These are phyloP conservation scores for Choiromyces venosus DNA, from an alignment of 495 filamentous ascomycete genomes.

Conservation along the genomic window DNA sequence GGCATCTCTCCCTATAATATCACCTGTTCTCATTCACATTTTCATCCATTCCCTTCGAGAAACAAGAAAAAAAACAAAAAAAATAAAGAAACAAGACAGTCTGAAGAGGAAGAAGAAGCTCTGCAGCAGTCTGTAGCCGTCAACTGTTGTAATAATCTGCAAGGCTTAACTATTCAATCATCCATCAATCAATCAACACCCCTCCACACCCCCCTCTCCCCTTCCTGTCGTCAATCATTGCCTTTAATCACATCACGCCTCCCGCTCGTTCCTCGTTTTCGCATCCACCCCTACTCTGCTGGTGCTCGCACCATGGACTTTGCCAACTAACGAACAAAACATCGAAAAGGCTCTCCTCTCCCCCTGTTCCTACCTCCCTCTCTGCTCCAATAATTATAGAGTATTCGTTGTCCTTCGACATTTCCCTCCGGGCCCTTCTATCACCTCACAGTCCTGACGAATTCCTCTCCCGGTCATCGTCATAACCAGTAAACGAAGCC, in stretches of 20 bases:
- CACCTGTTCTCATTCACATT: no score
- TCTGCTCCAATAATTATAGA: conserved; percentile 26
- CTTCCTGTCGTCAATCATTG: conserved; percentile 23
- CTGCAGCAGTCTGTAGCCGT: neutral
- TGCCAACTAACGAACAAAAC: conserved; percentile 38
- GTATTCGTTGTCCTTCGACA: conserved; percentile 10
- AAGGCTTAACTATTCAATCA: conserved; percentile 1
- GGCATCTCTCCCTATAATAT: neutral
- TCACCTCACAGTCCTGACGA: conserved; percentile 18
- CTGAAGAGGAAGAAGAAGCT: neutral
- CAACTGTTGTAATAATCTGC: neutral
- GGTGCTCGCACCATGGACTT: conserved; percentile 40
- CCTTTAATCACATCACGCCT: conserved; percentile 24
- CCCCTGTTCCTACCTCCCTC: conserved; percentile 38
- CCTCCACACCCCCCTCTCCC: conserved; percentile 2
- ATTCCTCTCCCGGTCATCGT: conserved; percentile 11
- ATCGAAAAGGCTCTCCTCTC: conserved; percentile 15
- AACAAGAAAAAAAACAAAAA: neutral
- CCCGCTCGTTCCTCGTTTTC: conserved; percentile 29
- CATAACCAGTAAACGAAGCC: conserved; percentile 28
- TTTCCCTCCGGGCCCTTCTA: neutral
- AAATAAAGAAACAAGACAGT: no score
- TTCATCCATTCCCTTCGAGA: neutral
- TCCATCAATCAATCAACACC: neutral
- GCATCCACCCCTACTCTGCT: conserved; percentile 27